Conservation (phyloP, 2,329 filamentous ascomycete species). For the Aspergillus candidus region DNA sequence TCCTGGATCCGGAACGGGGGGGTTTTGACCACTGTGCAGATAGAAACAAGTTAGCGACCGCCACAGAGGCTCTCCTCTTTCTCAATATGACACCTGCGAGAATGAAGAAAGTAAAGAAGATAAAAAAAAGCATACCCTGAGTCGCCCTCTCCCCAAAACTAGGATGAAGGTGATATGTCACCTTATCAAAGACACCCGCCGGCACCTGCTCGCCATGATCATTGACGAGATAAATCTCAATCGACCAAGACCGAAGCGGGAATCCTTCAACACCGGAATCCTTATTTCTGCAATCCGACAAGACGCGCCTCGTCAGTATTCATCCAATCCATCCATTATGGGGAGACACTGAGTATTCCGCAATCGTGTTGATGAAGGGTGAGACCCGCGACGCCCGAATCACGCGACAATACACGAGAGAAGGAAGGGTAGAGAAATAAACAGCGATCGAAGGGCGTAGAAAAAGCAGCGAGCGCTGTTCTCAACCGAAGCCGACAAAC, state of each 20-base stretch:
- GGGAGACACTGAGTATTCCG: background rate
- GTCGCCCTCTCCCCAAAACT: conserved; percentile 76
- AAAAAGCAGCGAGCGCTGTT: conserved; percentile 4
- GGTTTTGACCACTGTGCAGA: conserved; percentile 65
- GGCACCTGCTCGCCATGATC: conserved; percentile 78
- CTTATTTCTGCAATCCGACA: conserved; percentile 56
- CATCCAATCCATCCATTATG: background rate
- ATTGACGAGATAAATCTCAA: conserved; percentile 77
- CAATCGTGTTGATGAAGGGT: background rate
- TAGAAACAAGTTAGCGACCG: too few species aligned
- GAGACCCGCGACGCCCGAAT: background rate
- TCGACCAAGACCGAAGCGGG: conserved; percentile 87
- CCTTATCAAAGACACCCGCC: conserved; percentile 84
- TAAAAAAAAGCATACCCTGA: conserved; percentile 61
- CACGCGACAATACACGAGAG: conserved; percentile 1
- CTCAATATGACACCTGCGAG: too few species aligned
- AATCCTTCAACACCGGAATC: conserved; percentile 78
- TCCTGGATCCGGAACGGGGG: conserved; percentile 86
- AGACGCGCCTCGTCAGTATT: conserved; percentile 11
- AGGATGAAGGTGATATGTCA: conserved; percentile 86
- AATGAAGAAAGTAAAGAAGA: background rate
- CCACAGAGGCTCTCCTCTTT: too few species aligned
- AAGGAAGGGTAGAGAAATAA: background rate
- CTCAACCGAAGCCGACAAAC: conserved; percentile 2
- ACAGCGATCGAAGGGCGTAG: conserved; percentile 4